phyloP scores from a whole-genome alignment of 306 rosid genomes.

The Trifolium subterraneum region DNA sequence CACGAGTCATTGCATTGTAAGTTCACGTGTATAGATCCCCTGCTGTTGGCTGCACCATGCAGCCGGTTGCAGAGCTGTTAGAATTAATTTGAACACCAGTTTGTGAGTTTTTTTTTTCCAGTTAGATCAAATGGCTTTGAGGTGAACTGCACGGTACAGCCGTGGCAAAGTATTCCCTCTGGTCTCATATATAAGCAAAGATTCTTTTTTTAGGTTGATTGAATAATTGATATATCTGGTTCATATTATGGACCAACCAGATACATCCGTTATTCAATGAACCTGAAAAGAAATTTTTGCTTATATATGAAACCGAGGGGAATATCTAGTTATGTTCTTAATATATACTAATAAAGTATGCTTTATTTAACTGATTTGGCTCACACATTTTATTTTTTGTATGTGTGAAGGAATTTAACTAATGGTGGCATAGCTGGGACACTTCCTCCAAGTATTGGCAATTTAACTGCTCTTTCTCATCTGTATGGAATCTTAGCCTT shows the following conservation, averaged over 20 bases:
- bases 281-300: no score
- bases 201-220: no score
- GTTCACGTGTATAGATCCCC: constrained; percentile 36
- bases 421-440: constrained; percentile 63
- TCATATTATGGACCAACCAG: no score
- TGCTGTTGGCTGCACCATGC: background rate
- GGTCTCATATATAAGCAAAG: no score
- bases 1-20: constrained; percentile 64
- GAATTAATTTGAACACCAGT: background rate
- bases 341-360: background rate
- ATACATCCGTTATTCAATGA: no score
- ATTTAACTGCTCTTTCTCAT: constrained; percentile 60
- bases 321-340: background rate
- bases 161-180: background rate
- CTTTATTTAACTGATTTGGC: constrained; percentile 10
- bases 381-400: constrained; percentile 30
- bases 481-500: constrained; percentile 59
- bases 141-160: background rate
- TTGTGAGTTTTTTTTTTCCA: background rate
- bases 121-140: background rate
- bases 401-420: constrained; percentile 70
- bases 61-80: background rate
- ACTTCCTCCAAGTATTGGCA: constrained; percentile 57
- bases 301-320: no score
- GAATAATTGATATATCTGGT: no score